Evolutionary conservation across 2,329 filamentous ascomycete genomes (phyloP).

Genomic region (Phaeosphaeriaceae sp.): DNA sequence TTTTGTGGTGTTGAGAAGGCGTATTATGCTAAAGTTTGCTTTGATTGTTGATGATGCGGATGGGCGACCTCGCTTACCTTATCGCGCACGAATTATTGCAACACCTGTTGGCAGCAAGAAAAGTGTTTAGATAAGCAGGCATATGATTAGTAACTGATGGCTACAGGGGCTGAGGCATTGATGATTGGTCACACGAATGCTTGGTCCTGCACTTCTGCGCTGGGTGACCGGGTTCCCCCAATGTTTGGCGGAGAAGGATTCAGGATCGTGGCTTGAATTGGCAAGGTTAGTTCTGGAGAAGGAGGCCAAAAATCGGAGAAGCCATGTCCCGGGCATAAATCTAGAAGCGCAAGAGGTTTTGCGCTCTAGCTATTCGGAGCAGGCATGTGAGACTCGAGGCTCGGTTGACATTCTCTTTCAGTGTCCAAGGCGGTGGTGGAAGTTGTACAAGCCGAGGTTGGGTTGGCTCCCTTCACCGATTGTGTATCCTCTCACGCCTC

Average conservation of each 20-base stretch:
- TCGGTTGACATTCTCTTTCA: background rate
- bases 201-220: background rate
- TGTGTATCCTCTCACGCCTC: too few relatives aligned
- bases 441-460: slow-evolving; percentile 25
- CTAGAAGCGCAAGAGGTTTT: background rate
- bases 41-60: too few relatives aligned
- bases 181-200: background rate
- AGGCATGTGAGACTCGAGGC: background rate
- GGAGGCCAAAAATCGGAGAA: too few relatives aligned
- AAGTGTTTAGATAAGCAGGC: slow-evolving; percentile 2
- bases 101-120: too few relatives aligned
- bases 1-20: too few relatives aligned
- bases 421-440: slow-evolving; percentile 20
- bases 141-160: background rate
- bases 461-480: too few relatives aligned
- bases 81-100: too few relatives aligned
- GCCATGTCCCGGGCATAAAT: background rate
- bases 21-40: too few relatives aligned
- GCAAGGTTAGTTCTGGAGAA: too few relatives aligned
- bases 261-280: background rate
- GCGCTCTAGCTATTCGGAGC: too few relatives aligned
- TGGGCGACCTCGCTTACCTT: too few relatives aligned
- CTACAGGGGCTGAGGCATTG: background rate
- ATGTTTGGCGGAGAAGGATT: background rate
- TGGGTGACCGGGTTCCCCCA: too few relatives aligned